These are phyloP conservation scores for Suhomyces yuchorum DNA, from an alignment of 1,139 yeast genomes.

Conservation along the genomic window DNA sequence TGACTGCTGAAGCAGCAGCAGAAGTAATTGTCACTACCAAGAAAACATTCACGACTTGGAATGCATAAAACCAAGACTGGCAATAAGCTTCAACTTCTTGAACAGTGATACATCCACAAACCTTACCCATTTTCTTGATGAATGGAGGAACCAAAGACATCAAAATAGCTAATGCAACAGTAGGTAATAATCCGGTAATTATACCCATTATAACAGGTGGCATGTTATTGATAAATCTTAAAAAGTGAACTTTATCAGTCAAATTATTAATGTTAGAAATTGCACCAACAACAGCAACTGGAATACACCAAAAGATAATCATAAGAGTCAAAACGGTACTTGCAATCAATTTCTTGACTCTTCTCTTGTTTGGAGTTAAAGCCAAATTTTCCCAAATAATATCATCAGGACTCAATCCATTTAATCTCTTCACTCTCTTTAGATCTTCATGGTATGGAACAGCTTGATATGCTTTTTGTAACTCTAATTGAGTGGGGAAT, in stretches of 20 bases:
- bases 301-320: slow-evolving; percentile 81
- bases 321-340: slow-evolving; percentile 49
- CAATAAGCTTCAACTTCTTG: slow-evolving; percentile 79
- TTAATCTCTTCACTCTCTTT: slow-evolving; percentile 60
- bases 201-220: slow-evolving; percentile 62
- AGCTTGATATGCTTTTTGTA: slow-evolving; percentile 87
- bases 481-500: slow-evolving; percentile 83
- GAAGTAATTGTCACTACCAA: slow-evolving; percentile 80
- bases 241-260: slow-evolving; percentile 59
- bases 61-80: slow-evolving; percentile 84
- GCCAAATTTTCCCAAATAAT: slow-evolving; percentile 78
- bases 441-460: slow-evolving; percentile 68
- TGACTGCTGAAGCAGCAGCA: slow-evolving; percentile 71
- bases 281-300: slow-evolving; percentile 81
- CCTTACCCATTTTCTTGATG: slow-evolving; percentile 64
- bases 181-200: slow-evolving; percentile 76
- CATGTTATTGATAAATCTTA: slow-evolving; percentile 63
- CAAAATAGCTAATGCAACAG: slow-evolving; percentile 63
- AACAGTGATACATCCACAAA: slow-evolving; percentile 68
- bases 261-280: slow-evolving; percentile 74
- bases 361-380: slow-evolving; percentile 44
- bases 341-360: slow-evolving; percentile 43
- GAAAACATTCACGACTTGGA: slow-evolving; percentile 85
- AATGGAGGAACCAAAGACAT: slow-evolving; percentile 81
- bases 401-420: slow-evolving; percentile 71